Evolutionary conservation across 768 basidiomycete genomes (phyloP), one percentile per base, ranked within the genome.

Genomic region (Pleurotus platypus): DNA sequence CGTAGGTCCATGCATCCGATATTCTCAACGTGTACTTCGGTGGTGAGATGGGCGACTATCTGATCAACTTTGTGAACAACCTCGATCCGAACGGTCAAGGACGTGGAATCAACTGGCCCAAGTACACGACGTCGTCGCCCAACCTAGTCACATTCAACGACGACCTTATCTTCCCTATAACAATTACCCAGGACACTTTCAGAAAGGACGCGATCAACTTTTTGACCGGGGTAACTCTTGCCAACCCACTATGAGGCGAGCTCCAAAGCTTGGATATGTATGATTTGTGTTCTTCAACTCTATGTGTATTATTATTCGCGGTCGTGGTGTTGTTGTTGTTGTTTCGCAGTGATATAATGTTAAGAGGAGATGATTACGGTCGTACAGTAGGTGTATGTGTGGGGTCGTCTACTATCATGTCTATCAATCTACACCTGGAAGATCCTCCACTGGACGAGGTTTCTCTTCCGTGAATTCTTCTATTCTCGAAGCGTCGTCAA

Each of bases 1-100:
- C 5, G 26, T 35, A 81, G 78, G 66, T 70, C n/a, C 82, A 83
- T 55, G 63, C 61, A 7, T 71, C 75, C 0, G 80, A 84, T 58
- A n/a, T 82, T 5, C 54, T 70, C 8, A 72, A 77, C 18, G 64
- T 78, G 15, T 82, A 76, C 55, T 68, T 67, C 1, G 72, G 67
- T 1, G 70, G 70, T 20, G 78, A 80, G 56, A 65, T 82, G 61
- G 64, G 75, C 3, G 76, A 80, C 62, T 76, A 77, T 60, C 68
- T 82, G n/a, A 72, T 81, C 47, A 72, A 75, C 43, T 81, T 81
- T 57, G 74, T 68, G 13, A 66, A 61, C 47, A 72, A 63, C 7
- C 74, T 78, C 49, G 63, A 82, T 62, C 81, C 75, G 1, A 84
- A 84, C 61, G 72, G 67, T 5, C 12, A 55, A 61, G 4, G 64